Conservation (phyloP, 2,329 filamentous ascomycete species). For the Paracorniculantispora psalliotae region DNA sequence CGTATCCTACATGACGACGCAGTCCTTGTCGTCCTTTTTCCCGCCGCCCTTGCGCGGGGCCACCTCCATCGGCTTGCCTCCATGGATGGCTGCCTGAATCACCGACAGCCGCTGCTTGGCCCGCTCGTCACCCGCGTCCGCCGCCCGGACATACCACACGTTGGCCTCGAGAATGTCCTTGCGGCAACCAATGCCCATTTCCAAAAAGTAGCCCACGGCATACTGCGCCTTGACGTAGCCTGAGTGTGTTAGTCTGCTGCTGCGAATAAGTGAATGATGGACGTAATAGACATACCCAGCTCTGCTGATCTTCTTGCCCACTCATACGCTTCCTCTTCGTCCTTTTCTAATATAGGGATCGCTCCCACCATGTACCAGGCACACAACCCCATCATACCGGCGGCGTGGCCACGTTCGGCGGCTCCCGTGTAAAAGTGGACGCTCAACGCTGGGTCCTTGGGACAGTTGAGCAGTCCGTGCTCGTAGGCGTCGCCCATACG, state of each 20-base stretch:
- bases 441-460: constrained; percentile 83
- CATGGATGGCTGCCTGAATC: constrained; percentile 75
- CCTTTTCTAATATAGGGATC: constrained; percentile 84
- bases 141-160: constrained; percentile 95
- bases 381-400: constrained; percentile 96
- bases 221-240: constrained; percentile 78
- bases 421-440: constrained; percentile 97
- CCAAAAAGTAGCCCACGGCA: constrained; percentile 92
- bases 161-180: constrained; percentile 95
- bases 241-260: constrained; percentile 26
- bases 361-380: constrained; percentile 98
- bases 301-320: constrained; percentile 89
- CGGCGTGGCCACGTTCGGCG: constrained; percentile 75
- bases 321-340: constrained; percentile 93
- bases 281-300: constrained; percentile 60
- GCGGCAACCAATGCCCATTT: constrained; percentile 95
- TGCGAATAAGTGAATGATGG: not conserved
- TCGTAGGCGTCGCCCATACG: constrained; percentile 96
- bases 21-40: constrained; percentile 50
- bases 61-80: constrained; percentile 50
- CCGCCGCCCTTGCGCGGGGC: constrained; percentile 45
- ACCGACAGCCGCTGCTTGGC: constrained; percentile 82
- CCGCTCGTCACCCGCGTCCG: constrained; percentile 84
- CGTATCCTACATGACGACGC: constrained; percentile 47
- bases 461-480: constrained; percentile 81